Evolutionary conservation across 768 basidiomycete genomes (phyloP).

Genomic region (Collybia mongolica): DNA sequence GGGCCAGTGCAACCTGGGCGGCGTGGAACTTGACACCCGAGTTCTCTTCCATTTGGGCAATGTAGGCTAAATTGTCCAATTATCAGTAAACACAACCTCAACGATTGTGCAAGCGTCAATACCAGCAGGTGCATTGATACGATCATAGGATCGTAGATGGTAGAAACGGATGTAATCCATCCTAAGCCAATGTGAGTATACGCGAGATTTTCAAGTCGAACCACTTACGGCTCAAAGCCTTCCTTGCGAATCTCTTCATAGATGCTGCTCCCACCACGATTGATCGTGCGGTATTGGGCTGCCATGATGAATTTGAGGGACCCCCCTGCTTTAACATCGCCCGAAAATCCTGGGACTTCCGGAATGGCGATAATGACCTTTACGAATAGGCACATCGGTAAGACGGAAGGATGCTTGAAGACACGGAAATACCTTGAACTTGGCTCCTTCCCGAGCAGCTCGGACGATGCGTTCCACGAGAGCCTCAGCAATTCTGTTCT

Average conservation of each 20-base stretch:
- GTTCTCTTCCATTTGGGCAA: slow-evolving; percentile 67
- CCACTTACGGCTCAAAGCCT: slow-evolving; percentile 74
- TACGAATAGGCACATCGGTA: background rate
- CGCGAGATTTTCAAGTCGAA: background rate
- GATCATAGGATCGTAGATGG: slow-evolving; percentile 88
- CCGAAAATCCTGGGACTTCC: slow-evolving; percentile 87
- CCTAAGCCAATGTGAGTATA: slow-evolving; percentile 32
- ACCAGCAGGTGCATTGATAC: slow-evolving; percentile 79
- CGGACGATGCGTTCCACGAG: slow-evolving; percentile 81
- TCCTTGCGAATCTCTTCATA: slow-evolving; percentile 78
- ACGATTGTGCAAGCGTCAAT: slow-evolving; percentile 15
- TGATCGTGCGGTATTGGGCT: slow-evolving; percentile 85
- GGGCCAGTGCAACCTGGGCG: slow-evolving; percentile 83
- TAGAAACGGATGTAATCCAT: slow-evolving; percentile 87
- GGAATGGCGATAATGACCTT: slow-evolving; percentile 88
- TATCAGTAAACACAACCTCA: too few relatives aligned
- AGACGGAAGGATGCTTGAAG: too few relatives aligned
- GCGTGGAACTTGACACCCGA: slow-evolving; percentile 81
- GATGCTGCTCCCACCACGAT: slow-evolving; percentile 84
- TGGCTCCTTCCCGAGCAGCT: slow-evolving; percentile 66
- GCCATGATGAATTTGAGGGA: slow-evolving; percentile 83
- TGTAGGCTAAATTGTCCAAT: slow-evolving; percentile 25
- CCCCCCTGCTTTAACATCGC: slow-evolving; percentile 68
- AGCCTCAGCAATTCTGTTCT: slow-evolving; percentile 82
- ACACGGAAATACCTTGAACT: slow-evolving; percentile 65